Evolutionary conservation across 2,329 filamentous ascomycete species (phyloP).

Genomic region (Botrytis cinerea): DNA sequence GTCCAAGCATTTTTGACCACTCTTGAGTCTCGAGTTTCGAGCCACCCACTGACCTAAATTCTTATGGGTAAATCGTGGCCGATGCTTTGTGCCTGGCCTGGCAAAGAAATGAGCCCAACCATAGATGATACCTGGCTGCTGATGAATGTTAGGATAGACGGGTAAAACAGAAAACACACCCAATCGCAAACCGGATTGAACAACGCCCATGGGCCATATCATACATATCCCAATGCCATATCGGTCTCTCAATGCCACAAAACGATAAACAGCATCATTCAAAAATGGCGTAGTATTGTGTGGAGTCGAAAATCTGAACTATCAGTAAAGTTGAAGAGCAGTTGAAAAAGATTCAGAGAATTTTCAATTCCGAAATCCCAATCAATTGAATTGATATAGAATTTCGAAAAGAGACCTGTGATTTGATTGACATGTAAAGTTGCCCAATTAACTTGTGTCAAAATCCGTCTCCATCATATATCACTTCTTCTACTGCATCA

Average conservation of each 20-base stretch:
- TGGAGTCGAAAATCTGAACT: not conserved
- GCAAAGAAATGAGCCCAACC: not conserved
- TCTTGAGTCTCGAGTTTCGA: not conserved
- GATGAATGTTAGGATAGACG: not conserved
- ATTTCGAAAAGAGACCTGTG: not conserved
- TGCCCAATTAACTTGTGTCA: not conserved
- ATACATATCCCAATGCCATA: not conserved
- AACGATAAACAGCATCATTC: not conserved
- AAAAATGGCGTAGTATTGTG: not conserved
- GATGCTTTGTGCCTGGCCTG: not conserved
- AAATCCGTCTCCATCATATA: not conserved
- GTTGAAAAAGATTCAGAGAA: not conserved
- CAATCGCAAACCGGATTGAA: not conserved
- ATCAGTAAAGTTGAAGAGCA: not conserved
- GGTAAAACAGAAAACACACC: not conserved
- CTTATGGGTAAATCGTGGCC: conserved; percentile 3
- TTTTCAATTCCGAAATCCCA: not conserved
- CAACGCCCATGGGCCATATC: not conserved
- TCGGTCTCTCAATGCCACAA: not conserved
- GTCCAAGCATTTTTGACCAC: not conserved
- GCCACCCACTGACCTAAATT: not conserved
- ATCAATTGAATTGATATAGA: conserved; percentile 3
- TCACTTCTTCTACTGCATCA: conserved; percentile 7
- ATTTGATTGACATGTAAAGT: not conserved
- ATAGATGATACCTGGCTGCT: not conserved